Evolutionary conservation across 305 asterid species (phyloP).

Genomic region (Fraxinus sp.): DNA sequence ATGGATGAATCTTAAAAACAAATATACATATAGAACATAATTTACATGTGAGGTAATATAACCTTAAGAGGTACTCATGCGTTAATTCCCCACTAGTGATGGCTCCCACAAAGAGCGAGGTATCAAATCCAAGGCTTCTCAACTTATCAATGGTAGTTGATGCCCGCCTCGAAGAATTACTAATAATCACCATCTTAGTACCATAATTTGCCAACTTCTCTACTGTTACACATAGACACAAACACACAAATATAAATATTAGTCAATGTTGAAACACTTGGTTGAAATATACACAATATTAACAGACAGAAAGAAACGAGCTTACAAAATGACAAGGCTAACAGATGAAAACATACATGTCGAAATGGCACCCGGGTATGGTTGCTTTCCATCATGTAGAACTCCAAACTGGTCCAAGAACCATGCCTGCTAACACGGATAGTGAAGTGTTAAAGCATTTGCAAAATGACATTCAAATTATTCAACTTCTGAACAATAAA

Average conservation of each 20-base stretch:
- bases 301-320: constrained; percentile 14
- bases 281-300: constrained; percentile 1
- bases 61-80: constrained; percentile 81
- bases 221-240: constrained; percentile 38
- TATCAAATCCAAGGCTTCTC: constrained; percentile 79
- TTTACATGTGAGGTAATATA: neutral
- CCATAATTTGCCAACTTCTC: constrained; percentile 76
- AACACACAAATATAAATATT: constrained; percentile 2
- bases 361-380: constrained; percentile 90
- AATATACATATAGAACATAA: neutral
- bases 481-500: neutral
- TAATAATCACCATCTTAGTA: constrained; percentile 86
- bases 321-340: constrained; percentile 40
- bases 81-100: constrained; percentile 95
- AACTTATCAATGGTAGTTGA: constrained; percentile 77
- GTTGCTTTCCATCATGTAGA: constrained; percentile 90
- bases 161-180: constrained; percentile 95
- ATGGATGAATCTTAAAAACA: neutral
- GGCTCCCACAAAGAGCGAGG: constrained; percentile 80
- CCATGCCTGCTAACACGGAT: constrained; percentile 68
- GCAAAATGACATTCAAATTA: neutral
- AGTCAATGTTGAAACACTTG: constrained; percentile 6
- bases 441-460: constrained; percentile 6
- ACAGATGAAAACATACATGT: constrained; percentile 66
- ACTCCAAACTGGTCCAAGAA: constrained; percentile 95